These are phyloP conservation scores for Cystobasidiopsis lactophilus DNA, from an alignment of 768 basidiomycete genomes.

Conservation along the genomic window DNA sequence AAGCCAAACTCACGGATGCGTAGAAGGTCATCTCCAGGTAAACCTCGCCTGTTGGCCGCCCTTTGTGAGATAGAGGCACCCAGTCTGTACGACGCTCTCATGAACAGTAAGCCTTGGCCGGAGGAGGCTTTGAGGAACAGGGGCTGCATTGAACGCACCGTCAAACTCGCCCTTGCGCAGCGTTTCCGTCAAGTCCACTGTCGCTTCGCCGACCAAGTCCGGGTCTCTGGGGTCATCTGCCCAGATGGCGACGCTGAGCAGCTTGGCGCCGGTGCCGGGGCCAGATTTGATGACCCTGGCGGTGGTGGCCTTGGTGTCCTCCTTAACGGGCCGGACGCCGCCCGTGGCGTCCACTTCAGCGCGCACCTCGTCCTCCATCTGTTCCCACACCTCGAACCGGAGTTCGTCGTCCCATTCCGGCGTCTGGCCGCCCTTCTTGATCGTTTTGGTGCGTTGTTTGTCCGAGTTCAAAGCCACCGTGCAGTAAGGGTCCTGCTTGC, in stretches of 20 bases:
- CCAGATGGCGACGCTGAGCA: slow-evolving; percentile 53
- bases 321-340: slow-evolving; percentile 29
- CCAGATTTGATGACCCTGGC: slow-evolving; percentile 20
- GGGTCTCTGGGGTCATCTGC: slow-evolving; percentile 59
- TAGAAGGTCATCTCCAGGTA: slow-evolving; percentile 90
- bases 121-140: too few species aligned
- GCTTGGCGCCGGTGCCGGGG: slow-evolving; percentile 23
- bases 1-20: slow-evolving; percentile 36
- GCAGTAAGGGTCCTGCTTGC: slow-evolving; percentile 72
- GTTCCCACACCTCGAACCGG: slow-evolving; percentile 50
- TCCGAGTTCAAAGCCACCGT: slow-evolving; percentile 41
- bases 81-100: slow-evolving; percentile 44
- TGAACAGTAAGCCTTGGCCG: too few species aligned
- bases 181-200: slow-evolving; percentile 53
- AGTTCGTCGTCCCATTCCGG: slow-evolving; percentile 83
- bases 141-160: too few species aligned
- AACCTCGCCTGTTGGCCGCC: slow-evolving; percentile 53
- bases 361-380: slow-evolving; percentile 23
- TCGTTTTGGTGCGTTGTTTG: slow-evolving; percentile 46
- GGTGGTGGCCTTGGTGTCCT: slow-evolving; percentile 16
- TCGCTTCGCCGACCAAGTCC: slow-evolving; percentile 53
- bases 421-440: slow-evolving; percentile 73
- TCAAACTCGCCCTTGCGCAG: slow-evolving; percentile 75
- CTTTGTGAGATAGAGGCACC: slow-evolving; percentile 72
- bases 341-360: slow-evolving; percentile 23